A percentile compares a stretch with the other conserved stretches of the same genome.
Conservation (phyloP, 805 yeast genomes). For the Ogataea ganodermae region DNA sequence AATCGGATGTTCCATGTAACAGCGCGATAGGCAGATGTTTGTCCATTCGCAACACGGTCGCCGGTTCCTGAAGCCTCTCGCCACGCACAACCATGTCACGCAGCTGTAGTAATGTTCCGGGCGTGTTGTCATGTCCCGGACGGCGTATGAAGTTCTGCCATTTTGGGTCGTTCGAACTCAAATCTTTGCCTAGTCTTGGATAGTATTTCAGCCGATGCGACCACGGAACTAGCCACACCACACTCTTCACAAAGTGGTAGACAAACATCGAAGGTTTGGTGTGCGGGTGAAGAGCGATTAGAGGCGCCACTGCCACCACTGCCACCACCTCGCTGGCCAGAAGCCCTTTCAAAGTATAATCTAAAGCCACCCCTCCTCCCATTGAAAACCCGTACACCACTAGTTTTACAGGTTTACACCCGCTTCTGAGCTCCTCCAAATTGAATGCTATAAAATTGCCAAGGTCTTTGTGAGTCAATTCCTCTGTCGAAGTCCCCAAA, state of each 20-base stretch:
- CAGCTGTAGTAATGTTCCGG: slow-evolving; percentile 13
- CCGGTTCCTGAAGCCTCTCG: slow-evolving; percentile 2
- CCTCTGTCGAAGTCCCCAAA: slow-evolving; percentile 61
- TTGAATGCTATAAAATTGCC: slow-evolving; percentile 53
- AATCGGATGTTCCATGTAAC: slow-evolving; percentile 62
- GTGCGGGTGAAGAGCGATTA: slow-evolving; percentile 56
- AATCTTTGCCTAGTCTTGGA: slow-evolving; percentile 12
- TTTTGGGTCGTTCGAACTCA: slow-evolving; percentile 11
- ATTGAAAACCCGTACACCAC: slow-evolving; percentile 70
- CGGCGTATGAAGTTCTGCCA: slow-evolving; percentile 17
- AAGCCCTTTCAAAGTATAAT: slow-evolving; percentile 60
- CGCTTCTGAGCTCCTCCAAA: slow-evolving; percentile 35
- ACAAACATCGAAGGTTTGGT: slow-evolving; percentile 53
- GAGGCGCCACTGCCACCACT: slow-evolving; percentile 58
- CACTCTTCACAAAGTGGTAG: slow-evolving; percentile 6
- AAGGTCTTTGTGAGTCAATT: slow-evolving; percentile 56
- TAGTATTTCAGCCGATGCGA: slow-evolving; percentile 10
- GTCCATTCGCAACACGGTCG: slow-evolving; percentile 15
- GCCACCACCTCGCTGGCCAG: slow-evolving; percentile 47
- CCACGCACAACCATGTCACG: slow-evolving; percentile 13
- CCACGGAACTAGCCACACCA: slow-evolving; percentile 8
- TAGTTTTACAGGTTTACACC: slow-evolving; percentile 39
- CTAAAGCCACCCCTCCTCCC: slow-evolving; percentile 76
- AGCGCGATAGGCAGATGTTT: slow-evolving; percentile 51
- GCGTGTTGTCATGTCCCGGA: slow-evolving; percentile 9